Percentiles rank a stretch among this genome's conserved stretches.
Conservation (phyloP, 495 filamentous ascomycete genomes). For the Hamigera avellanea region DNA sequence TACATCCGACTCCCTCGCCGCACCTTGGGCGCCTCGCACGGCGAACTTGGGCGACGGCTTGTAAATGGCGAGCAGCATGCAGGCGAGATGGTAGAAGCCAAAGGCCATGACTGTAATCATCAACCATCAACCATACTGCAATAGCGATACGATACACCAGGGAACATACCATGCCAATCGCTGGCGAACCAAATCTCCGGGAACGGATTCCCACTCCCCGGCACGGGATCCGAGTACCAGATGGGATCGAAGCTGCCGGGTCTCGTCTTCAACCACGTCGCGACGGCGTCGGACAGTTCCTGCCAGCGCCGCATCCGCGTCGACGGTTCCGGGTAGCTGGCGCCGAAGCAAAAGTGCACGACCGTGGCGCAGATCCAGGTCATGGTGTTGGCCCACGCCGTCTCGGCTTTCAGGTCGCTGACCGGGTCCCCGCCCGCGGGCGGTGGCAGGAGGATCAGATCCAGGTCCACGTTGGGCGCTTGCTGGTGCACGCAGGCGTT, state of each 20-base stretch:
- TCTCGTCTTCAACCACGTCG: slow-evolving; percentile 4
- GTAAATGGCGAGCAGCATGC: slow-evolving; percentile 6
- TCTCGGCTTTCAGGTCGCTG: slow-evolving; percentile 4
- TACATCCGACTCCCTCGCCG: slow-evolving; percentile 5
- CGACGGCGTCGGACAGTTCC: slow-evolving; percentile 5
- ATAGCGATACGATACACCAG: slow-evolving; percentile 1
- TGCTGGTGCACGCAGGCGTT: slow-evolving; percentile 7
- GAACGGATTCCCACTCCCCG: slow-evolving; percentile 5
- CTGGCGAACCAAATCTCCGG: slow-evolving; percentile 7
- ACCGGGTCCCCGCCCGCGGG: slow-evolving; percentile 2
- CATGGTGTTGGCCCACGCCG: slow-evolving; percentile 7
- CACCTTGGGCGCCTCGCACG: slow-evolving; percentile 1
- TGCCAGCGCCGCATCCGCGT: slow-evolving; percentile 5
- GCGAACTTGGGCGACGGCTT: slow-evolving; percentile 6
- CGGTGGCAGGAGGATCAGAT: slow-evolving; percentile 5
- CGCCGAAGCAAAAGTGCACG: slow-evolving; percentile 6
- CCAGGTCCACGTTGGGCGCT: slow-evolving; percentile 6
- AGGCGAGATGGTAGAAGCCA: slow-evolving; percentile 5
- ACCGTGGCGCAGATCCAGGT: slow-evolving; percentile 7
- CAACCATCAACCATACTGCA: no score
- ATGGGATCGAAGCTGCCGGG: slow-evolving; percentile 5
- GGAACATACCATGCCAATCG: slow-evolving; percentile 6
- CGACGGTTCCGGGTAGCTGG: slow-evolving; percentile 3
- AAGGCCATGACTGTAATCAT: slow-evolving; percentile 5
- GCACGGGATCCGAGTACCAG: slow-evolving; percentile 5